Evolutionary conservation across 768 basidiomycete species (phyloP), one percentile per base, ranked within the genome.

Genomic region (Mycena vitilis): DNA sequence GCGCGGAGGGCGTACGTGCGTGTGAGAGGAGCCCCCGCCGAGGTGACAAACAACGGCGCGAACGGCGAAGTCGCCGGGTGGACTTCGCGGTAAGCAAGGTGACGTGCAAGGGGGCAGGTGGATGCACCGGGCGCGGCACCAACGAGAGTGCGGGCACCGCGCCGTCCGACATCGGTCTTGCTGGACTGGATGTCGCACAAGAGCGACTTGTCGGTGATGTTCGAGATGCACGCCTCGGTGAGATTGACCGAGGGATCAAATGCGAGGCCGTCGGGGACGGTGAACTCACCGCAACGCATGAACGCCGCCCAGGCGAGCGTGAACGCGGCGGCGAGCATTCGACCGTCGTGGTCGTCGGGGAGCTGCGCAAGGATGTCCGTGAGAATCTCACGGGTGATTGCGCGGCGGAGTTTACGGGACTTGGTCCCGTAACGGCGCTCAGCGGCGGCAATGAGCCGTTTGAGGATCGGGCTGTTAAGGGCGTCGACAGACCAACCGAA

Each of bases 211-310:
- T n/a, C n/a, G n/a, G n/a, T n/a, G n/a, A n/a, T n/a, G n/a, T n/a
- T n/a, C n/a, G 36, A 25, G 55, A 42, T 34, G n/a, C 61, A 63
- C 0, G 18, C 61, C 61, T 63, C 61, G 0, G 61, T 63, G 40
- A 63, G 61, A 16, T 63, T 63, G 42, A 63, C 25, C 1, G 61
- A 63, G 40, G 51, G 61, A 25, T 63, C 61, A 36, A 63, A 63
- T 2, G 7, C 20, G 18, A 40, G 18, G 13, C 61, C 52, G 18
- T 63, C 61, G 25, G 52, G 8, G 38, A 40, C 8, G 38, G 38
- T 40, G 38, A 40, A 40, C 13, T 40, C 38, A 6, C 38, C 38
- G 25, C 51, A 63, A 11, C 61, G 51, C 61, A 63, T 63, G 23
- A 63, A 63, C 0, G 61, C 40, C 8, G 61, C 51, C 51, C 51